Percentiles rank a stretch among this genome's conserved stretches.
phyloP scores from a whole-genome alignment of 2,329 filamentous ascomycete species.

The Claviceps sp. region DNA sequence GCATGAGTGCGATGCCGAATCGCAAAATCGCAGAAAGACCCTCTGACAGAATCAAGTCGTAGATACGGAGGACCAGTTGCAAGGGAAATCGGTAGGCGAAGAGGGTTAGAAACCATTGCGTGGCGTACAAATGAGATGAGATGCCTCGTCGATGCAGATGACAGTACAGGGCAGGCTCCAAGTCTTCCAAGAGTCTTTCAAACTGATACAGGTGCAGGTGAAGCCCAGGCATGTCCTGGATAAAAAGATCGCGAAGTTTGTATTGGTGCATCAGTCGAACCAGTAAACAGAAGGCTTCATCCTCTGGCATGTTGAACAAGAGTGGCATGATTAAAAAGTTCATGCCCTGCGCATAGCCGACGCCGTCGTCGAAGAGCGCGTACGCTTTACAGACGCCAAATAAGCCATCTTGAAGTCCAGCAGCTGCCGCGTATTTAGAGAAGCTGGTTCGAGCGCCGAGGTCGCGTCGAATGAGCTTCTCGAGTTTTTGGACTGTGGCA shows the following conservation, averaged over 20 bases:
- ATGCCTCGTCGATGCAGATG: constrained; percentile 82
- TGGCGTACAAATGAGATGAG: constrained; percentile 85
- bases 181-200: constrained; percentile 82
- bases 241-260: constrained; percentile 79
- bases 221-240: constrained; percentile 90
- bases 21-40: constrained; percentile 86
- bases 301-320: constrained; percentile 95
- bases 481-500: constrained; percentile 62
- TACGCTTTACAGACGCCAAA: constrained; percentile 97
- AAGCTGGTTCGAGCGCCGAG: constrained; percentile 88
- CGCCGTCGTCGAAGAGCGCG: constrained; percentile 83
- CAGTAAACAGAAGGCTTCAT: constrained; percentile 88
- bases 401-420: constrained; percentile 82
- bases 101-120: constrained; percentile 97
- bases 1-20: constrained; percentile 92
- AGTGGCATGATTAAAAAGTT: constrained; percentile 97
- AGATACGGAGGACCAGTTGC: constrained; percentile 89
- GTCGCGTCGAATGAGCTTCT: constrained; percentile 84
- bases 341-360: constrained; percentile 97
- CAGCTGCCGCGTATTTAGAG: constrained; percentile 86
- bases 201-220: constrained; percentile 93
- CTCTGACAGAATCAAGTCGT: constrained; percentile 88
- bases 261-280: constrained; percentile 96
- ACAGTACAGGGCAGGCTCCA: constrained; percentile 88
- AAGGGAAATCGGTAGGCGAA: constrained; percentile 96